Base-by-base conservation (phyloP, 164 flowering plant genomes). In the Magnolia changhungtana region DNA sequence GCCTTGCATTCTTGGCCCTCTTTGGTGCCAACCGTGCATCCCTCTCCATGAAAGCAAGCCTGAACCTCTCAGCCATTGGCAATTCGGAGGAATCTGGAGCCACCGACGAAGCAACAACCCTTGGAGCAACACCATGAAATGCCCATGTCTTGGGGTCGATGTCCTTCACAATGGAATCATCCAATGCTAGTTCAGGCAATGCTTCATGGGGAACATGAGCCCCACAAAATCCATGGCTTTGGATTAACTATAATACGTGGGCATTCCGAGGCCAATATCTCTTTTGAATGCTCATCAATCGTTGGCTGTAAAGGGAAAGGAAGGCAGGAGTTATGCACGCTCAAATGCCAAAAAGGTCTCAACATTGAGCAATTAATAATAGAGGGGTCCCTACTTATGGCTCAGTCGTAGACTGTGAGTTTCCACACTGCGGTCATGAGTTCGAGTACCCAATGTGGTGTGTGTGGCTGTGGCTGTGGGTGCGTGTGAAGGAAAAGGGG, bases 1-100 rank as follows among this genome's bases (percentile, higher is more conserved):
- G 98, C 83, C 99, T 92, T 10, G 91, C 94, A 81, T 93, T 94
- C 81, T 94, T 93, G 11, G 99, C 99, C 61, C 98, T 90, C 82
- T 96, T 92, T 37, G 95, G 96, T 23, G 96, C 97, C 68, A 92
- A 75, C 11, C 90, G 83, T 11, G 85, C 79, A 78, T 93, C 99
- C 75, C 99, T 89, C 78, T 96, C 97, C 29, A 80, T 83, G 82
- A 91, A 96, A 37, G 99, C 99, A 67, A 96, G 90, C 85, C 98
- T 90, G 77, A 96, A 96, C 74, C 83, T 92, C 78, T 96, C 99
- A 9, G 98, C 99, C n/a, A 90, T 74, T 1, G 96, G 79, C 78
- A 92, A 77, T 64, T 91, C 94, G 8, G 49, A 74, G 45, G 85
- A 11, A 67, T 72, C 73, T 14, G 84, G 78, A 29, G 70, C 61